These are phyloP conservation scores for Phytophthora pinifolia DNA, from an alignment of 352 stramenopile species.

Conservation along the genomic window DNA sequence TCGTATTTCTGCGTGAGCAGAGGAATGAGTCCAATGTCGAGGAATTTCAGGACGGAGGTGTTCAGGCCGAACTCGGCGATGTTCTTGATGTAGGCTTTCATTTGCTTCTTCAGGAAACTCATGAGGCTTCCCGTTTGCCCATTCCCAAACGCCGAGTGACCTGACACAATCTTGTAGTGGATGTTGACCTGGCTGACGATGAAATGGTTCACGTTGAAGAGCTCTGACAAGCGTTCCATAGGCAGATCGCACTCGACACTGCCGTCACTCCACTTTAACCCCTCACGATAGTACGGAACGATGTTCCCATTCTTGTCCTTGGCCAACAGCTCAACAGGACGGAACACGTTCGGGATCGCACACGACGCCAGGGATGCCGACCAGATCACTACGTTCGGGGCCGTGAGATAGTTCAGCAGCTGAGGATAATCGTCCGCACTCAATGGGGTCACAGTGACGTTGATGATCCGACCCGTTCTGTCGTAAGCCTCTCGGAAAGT, in stretches of 20 bases:
- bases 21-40: slow-evolving; percentile 81
- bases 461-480: slow-evolving; percentile 97
- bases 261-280: slow-evolving; percentile 94
- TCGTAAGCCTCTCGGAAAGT: slow-evolving; percentile 99
- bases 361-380: slow-evolving; percentile 94
- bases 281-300: slow-evolving; percentile 79
- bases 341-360: slow-evolving; percentile 95
- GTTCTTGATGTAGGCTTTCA: slow-evolving; percentile 91
- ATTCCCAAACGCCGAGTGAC: slow-evolving; percentile 65
- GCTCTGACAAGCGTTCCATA: slow-evolving; percentile 94
- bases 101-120: slow-evolving; percentile 95
- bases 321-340: slow-evolving; percentile 93
- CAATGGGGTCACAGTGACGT: slow-evolving; percentile 97
- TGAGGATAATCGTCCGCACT: slow-evolving; percentile 93
- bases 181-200: slow-evolving; percentile 96
- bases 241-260: slow-evolving; percentile 94
- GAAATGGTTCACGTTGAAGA: slow-evolving; percentile 99
- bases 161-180: slow-evolving; percentile 86
- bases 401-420: slow-evolving; percentile 98
- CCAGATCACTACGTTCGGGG: slow-evolving; percentile 98
- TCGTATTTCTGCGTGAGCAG: slow-evolving; percentile 95
- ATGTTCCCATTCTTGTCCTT: slow-evolving; percentile 91
- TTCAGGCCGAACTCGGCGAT: slow-evolving; percentile 85
- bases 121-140: slow-evolving; percentile 87
- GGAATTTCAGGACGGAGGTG: slow-evolving; percentile 79